Percentiles rank a stretch among this genome's conserved stretches.
Evolutionary conservation across 805 yeast genomes (phyloP).

Genomic region (Brettanomyces naardenensis): DNA sequence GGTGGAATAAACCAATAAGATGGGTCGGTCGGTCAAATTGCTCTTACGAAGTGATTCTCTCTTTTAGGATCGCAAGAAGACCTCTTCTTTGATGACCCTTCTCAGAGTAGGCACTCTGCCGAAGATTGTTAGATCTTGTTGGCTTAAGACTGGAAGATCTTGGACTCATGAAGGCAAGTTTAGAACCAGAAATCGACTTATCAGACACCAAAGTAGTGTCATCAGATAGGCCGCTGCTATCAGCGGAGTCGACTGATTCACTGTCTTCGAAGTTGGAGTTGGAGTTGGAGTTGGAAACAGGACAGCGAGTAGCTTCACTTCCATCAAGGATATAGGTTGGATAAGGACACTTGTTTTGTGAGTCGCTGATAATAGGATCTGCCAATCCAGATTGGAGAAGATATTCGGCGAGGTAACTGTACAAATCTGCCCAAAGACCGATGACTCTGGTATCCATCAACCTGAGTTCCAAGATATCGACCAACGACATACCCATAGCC

Average conservation of each 20-base stretch:
- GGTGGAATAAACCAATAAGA: too few relatives aligned
- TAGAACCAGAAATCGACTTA: too few relatives aligned
- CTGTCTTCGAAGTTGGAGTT: too few relatives aligned
- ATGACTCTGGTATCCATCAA: conserved; percentile 21
- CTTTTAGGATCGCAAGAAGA: too few relatives aligned
- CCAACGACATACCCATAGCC: conserved; percentile 55
- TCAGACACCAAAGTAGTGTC: neutral
- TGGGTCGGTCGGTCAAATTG: too few relatives aligned
- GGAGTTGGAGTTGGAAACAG: neutral
- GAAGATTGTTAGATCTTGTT: too few relatives aligned
- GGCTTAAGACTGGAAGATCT: neutral
- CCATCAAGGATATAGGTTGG: neutral
- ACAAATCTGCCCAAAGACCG: conserved; percentile 22
- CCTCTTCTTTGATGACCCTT: too few relatives aligned
- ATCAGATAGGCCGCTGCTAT: neutral
- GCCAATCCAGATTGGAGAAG: conserved; percentile 12
- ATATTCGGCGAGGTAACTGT: conserved; percentile 24
- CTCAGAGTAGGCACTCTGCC: too few relatives aligned
- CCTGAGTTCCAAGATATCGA: conserved; percentile 50
- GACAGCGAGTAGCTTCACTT: neutral
- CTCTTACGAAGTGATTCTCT: too few relatives aligned
- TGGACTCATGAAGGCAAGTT: conserved; percentile 14
- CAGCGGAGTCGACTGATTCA: neutral
- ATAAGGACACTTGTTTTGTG: neutral
- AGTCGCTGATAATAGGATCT: neutral